Conservation (phyloP, 352 stramenopile species). For the Phytophthora sp. region DNA sequence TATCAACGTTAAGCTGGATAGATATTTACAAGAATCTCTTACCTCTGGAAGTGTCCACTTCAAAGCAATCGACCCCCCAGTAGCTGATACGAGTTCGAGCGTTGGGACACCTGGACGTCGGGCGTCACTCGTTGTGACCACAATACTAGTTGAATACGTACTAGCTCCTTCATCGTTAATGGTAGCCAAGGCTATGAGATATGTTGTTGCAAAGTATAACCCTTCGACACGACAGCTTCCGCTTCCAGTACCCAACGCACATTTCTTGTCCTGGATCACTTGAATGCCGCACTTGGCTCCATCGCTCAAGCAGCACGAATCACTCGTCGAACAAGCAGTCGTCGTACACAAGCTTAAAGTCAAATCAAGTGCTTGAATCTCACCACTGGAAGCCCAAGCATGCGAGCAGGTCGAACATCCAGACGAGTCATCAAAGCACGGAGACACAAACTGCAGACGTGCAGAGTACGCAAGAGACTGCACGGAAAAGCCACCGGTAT, state of each 20-base stretch:
- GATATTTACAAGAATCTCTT: conserved; percentile 14
- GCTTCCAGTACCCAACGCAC: not conserved
- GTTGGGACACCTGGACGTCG: conserved; percentile 33
- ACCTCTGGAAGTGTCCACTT: conserved; percentile 47
- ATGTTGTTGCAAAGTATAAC: conserved; percentile 34
- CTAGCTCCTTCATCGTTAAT: conserved; percentile 48
- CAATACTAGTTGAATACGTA: conserved; percentile 23
- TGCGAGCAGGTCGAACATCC: conserved; percentile 40
- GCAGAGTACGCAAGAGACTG: conserved; percentile 32
- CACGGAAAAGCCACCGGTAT: conserved; percentile 40
- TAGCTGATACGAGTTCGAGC: conserved; percentile 24
- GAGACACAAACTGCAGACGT: conserved; percentile 25
- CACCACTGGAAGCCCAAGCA: not conserved
- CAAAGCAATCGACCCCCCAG: conserved; percentile 45
- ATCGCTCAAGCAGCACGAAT: conserved; percentile 30
- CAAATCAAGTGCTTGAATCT: not conserved
- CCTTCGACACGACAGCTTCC: conserved; percentile 35
- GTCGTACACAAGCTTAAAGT: conserved; percentile 9
- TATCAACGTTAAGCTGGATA: not conserved
- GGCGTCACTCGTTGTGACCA: conserved; percentile 22
- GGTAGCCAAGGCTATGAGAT: conserved; percentile 37
- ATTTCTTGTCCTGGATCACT: conserved; percentile 16
- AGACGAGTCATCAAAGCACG: conserved; percentile 29
- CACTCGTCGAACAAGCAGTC: conserved; percentile 6
- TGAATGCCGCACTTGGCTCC: conserved; percentile 34